phyloP scores from a whole-genome alignment of 2,329 filamentous ascomycete species.

The Diaporthe humulicola region DNA sequence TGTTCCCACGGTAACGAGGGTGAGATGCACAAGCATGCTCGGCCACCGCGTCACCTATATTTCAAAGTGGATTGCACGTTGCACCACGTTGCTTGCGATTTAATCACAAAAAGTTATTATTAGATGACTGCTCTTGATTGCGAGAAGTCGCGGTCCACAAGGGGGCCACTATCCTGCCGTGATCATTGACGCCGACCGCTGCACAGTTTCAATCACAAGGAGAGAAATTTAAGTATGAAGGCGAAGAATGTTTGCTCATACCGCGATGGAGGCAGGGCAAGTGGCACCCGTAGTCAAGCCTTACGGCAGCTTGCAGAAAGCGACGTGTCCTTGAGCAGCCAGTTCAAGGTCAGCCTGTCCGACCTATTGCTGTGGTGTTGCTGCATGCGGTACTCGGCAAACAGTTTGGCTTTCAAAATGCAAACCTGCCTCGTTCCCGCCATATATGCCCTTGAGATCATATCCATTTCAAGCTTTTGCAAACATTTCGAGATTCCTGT shows the following conservation, averaged over 20 bases:
- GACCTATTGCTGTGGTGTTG: too few relatives aligned
- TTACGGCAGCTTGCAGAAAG: neutral
- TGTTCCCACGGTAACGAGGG: too few relatives aligned
- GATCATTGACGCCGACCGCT: neutral
- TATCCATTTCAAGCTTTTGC: neutral
- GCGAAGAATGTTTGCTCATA: neutral
- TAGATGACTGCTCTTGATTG: too few relatives aligned
- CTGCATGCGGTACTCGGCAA: neutral
- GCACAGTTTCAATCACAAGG: neutral
- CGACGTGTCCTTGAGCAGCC: neutral
- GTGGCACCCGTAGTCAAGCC: neutral
- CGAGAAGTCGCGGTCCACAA: too few relatives aligned
- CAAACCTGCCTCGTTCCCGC: neutral
- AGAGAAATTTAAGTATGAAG: neutral
- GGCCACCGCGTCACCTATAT: too few relatives aligned
- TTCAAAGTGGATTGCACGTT: too few relatives aligned
- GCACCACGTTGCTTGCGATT: too few relatives aligned
- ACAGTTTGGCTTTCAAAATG: neutral
- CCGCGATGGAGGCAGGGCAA: rapidly evolving
- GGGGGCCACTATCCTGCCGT: too few relatives aligned
- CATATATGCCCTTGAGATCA: neutral
- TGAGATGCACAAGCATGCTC: too few relatives aligned
- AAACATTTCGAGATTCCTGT: too few relatives aligned
- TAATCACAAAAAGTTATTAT: too few relatives aligned
- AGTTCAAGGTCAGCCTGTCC: neutral